Evolutionary conservation across 192 early-diverging fungal genomes (phyloP), one percentile per base, ranked within the genome.

Genomic region (Gigaspora rosea): DNA sequence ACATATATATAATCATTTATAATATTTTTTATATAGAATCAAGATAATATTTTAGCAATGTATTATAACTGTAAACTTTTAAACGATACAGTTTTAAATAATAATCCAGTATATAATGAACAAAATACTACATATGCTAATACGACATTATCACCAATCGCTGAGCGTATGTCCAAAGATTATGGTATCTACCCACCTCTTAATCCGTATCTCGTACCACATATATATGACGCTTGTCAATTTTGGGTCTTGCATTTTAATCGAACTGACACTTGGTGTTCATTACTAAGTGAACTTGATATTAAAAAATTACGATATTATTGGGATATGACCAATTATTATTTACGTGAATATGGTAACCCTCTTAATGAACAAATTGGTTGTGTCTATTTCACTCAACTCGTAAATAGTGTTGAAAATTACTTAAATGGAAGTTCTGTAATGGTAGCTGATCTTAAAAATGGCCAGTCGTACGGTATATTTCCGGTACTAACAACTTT

Each of bases 181-280:
- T 32, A 47, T 1, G 8, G 10, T 5, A 67, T 27, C 27, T 27
- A 27, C 27, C 27, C 27, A 27, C 27, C 27, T 27, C 27, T 27
- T 27, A 27, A 27, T n/a, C 65, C 65, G 18, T 4, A 4, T 4
- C n/a, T 47, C 13, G 65, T 48, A 16, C 41, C 35, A 6, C 7
- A 10, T 48, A 67, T 67, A 10, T 48, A n/a, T 67, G 13, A 10
- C 41, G 11, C 11, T 47, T 67, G 65, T 2, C 13, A 48, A 67
- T 67, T 67, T 48, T 36, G 47, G 47, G 18, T 46, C 36, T 0
- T 13, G 4, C 4, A n/a, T 48, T 67, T n/a, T 48, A 67, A 67
- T 48, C 11, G 36, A 41, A 13, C 41, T 67, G 65, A 67, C 2
- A 67, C 65, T 13, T 67, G 65, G 65, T 67, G 65, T 46, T 67